Percentiles rank a stretch among this genome's conserved stretches.
phyloP scores from a whole-genome alignment of 768 basidiomycete species.

The Mycena kentingensis region DNA sequence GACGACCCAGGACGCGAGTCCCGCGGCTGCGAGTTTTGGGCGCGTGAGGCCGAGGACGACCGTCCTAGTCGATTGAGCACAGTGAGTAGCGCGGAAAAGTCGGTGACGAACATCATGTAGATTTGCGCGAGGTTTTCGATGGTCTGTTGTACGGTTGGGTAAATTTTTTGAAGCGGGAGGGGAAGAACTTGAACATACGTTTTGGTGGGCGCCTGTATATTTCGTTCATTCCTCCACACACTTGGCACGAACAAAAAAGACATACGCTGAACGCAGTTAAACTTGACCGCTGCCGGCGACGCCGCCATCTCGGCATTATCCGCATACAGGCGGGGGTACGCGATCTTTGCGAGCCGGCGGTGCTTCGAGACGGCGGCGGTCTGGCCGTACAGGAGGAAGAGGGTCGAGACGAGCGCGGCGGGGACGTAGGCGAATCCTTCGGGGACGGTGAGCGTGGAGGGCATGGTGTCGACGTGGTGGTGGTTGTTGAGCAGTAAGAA shows the following conservation, averaged over 20 bases:
- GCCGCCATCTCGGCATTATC: slow-evolving; percentile 34
- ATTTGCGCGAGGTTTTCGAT: slow-evolving; percentile 12
- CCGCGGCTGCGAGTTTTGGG: slow-evolving; percentile 43
- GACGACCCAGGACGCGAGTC: slow-evolving; percentile 42
- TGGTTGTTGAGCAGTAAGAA: no score
- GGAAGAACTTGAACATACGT: background rate
- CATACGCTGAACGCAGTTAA: slow-evolving; percentile 38
- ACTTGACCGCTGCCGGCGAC: slow-evolving; percentile 30
- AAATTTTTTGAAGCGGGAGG: background rate
- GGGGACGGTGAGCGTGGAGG: slow-evolving; percentile 12
- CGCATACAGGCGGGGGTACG: slow-evolving; percentile 39
- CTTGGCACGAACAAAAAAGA: background rate
- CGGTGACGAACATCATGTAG: slow-evolving; percentile 8
- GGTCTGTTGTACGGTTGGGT: slow-evolving; percentile 4
- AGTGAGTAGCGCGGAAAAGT: background rate
- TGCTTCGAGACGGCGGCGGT: slow-evolving; percentile 20
- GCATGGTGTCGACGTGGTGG: no score
- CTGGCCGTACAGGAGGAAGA: slow-evolving; percentile 31
- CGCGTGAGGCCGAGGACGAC: slow-evolving; percentile 41
- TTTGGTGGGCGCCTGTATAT: slow-evolving; percentile 10
- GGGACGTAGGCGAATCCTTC: slow-evolving; percentile 20
- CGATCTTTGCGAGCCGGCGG: slow-evolving; percentile 30
- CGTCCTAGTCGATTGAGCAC: slow-evolving; percentile 32
- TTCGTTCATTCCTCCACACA: no score
- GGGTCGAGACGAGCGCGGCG: slow-evolving; percentile 27